Conservation (phyloP, 768 basidiomycete genomes). For the Panus rudis region DNA sequence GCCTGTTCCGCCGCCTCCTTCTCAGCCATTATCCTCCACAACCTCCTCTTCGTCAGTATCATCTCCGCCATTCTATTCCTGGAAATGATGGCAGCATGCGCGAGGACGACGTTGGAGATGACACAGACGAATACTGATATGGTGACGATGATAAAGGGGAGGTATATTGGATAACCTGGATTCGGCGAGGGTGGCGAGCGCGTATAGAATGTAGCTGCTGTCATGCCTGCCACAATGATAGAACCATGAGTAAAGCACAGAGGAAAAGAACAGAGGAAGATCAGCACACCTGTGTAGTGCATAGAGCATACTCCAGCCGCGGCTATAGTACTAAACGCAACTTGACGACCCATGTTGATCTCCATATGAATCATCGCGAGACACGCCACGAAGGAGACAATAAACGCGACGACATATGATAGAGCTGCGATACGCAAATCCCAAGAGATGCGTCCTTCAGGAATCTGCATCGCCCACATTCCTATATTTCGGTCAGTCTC, state of each 20-base stretch:
- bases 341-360: constrained; percentile 20
- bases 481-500: constrained; percentile 6
- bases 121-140: constrained; percentile 20
- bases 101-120: constrained; percentile 21
- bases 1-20: constrained; percentile 26
- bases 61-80: constrained; percentile 24
- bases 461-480: constrained; percentile 25
- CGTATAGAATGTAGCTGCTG: constrained; percentile 23
- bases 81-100: constrained; percentile 19
- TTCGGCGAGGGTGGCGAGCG: constrained; percentile 12
- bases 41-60: constrained; percentile 19
- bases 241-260: neutral
- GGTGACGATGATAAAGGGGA: constrained; percentile 16
- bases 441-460: constrained; percentile 19
- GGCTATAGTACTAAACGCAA: constrained; percentile 22
- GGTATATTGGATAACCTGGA: constrained; percentile 19
- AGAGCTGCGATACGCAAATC: constrained; percentile 15
- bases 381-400: constrained; percentile 20
- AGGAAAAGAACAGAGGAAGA: neutral
- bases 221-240: constrained; percentile 18
- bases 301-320: constrained; percentile 19
- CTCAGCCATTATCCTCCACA: constrained; percentile 26
- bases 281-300: constrained; percentile 24
- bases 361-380: constrained; percentile 23
- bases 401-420: constrained; percentile 21